Evolutionary conservation across 495 filamentous ascomycete species (phyloP).

Genomic region (Lepidopterella palustris): DNA sequence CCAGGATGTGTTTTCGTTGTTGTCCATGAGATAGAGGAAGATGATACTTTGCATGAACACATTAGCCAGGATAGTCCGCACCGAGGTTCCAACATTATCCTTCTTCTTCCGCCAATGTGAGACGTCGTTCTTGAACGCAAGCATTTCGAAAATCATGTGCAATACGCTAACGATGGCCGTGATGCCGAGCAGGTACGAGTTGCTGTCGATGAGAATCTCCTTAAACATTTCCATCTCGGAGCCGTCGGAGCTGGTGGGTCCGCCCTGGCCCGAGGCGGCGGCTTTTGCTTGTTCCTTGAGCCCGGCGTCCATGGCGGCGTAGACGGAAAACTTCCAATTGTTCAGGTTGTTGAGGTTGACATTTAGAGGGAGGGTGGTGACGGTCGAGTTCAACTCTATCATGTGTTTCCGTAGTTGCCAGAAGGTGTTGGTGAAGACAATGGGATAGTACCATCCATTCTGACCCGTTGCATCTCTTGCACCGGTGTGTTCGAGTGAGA

Average conservation of each 20-base stretch:
- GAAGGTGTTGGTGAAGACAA: conserved; percentile 89
- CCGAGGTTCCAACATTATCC: conserved; percentile 90
- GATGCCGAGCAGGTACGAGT: conserved; percentile 79
- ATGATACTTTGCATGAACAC: conserved; percentile 97
- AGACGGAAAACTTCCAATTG: conserved; percentile 87
- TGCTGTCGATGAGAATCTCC: conserved; percentile 86
- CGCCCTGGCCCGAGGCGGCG: conserved; percentile 55
- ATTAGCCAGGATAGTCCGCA: conserved; percentile 92
- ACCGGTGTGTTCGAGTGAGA: conserved; percentile 67
- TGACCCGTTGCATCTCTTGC: conserved; percentile 73
- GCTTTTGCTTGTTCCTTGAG: conserved; percentile 72
- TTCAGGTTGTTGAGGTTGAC: conserved; percentile 74
- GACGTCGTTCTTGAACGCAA: conserved; percentile 97
- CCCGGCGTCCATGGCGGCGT: conserved; percentile 78
- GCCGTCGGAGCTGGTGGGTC: conserved; percentile 64
- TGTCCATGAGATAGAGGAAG: conserved; percentile 97
- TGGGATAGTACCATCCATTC: conserved; percentile 96
- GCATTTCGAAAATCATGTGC: conserved; percentile 91
- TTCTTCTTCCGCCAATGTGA: conserved; percentile 99
- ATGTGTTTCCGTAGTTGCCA: conserved; percentile 92
- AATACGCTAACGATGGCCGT: conserved; percentile 79
- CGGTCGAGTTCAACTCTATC: conserved; percentile 86
- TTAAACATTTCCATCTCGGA: conserved; percentile 94
- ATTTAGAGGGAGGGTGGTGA: conserved; percentile 72
- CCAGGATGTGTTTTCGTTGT: conserved; percentile 95